A percentile compares a stretch with the other conserved stretches of the same genome.
Conservation (phyloP, 257 asterid genomes). For the Schizonepeta tenuifolia region DNA sequence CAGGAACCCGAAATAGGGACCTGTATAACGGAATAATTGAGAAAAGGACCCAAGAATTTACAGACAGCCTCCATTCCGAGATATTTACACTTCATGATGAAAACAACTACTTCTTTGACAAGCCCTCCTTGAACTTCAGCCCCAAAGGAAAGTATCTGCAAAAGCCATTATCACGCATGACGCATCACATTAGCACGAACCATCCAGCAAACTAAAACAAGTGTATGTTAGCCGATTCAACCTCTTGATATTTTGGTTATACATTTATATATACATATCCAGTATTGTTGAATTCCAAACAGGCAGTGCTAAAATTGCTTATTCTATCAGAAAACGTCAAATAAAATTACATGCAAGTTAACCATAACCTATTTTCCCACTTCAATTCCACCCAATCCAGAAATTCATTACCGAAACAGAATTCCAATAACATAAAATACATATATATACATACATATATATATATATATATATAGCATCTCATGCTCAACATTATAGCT, state of each 20-base stretch:
- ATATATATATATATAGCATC: no score
- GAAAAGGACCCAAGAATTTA: conserved; percentile 81
- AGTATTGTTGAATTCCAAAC: not conserved
- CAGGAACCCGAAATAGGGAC: conserved; percentile 46
- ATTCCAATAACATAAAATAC: not conserved
- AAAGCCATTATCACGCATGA: conserved; percentile 10
- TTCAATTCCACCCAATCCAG: not conserved
- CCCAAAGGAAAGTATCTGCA: conserved; percentile 75
- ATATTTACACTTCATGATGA: conserved; percentile 66
- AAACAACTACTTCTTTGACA: conserved; percentile 69
- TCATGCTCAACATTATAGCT: not conserved
- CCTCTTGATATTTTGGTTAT: not conserved
- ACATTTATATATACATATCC: not conserved
- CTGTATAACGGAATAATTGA: conserved; percentile 66
- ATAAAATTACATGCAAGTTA: not conserved
- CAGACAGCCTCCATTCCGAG: conserved; percentile 69
- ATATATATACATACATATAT: no score
- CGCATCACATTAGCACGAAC: conserved; percentile 27
- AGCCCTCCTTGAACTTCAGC: conserved; percentile 70
- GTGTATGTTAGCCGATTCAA: conserved; percentile 1
- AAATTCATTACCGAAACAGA: not conserved
- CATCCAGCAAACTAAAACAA: conserved; percentile 19
- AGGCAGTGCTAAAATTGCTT: not conserved
- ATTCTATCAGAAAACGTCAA: conserved; percentile 12
- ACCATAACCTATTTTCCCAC: not conserved